These are phyloP conservation scores for Penstemon newberryi DNA, from an alignment of 257 asterid species.

Conservation along the genomic window DNA sequence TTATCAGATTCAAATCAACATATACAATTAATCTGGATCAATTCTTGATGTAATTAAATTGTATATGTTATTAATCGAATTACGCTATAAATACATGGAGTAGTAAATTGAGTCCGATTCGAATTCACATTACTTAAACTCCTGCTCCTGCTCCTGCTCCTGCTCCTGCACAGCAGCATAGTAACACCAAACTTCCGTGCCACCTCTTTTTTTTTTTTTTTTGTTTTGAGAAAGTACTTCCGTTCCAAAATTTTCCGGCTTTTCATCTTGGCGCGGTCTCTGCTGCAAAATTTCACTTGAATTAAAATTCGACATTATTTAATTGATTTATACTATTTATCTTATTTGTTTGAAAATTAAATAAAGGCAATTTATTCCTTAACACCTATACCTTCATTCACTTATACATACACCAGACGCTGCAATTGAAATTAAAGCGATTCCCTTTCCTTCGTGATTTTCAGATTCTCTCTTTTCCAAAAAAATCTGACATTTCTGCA, in stretches of 20 bases:
- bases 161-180: background rate
- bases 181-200: constrained; percentile 27
- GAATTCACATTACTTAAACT: too few species aligned
- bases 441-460: constrained; percentile 14
- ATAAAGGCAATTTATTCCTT: constrained; percentile 2
- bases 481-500: background rate
- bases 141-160: too few species aligned
- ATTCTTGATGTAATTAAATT: too few species aligned
- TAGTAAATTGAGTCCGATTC: too few species aligned
- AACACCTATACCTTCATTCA: constrained; percentile 29
- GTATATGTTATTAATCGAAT: too few species aligned
- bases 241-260: constrained; percentile 35
- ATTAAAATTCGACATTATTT: constrained; percentile 1
- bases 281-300: constrained; percentile 42
- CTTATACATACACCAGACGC: constrained; percentile 22
- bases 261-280: constrained; percentile 52
- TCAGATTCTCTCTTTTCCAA: background rate
- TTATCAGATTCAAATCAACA: too few species aligned
- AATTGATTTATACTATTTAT: background rate
- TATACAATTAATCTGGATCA: too few species aligned
- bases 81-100: too few species aligned
- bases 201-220: background rate
- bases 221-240: background rate
- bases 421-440: constrained; percentile 18
- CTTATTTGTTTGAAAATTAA: background rate